Conservation (phyloP, 2,329 filamentous ascomycete genomes). For the Salinomyces thailandicus region DNA sequence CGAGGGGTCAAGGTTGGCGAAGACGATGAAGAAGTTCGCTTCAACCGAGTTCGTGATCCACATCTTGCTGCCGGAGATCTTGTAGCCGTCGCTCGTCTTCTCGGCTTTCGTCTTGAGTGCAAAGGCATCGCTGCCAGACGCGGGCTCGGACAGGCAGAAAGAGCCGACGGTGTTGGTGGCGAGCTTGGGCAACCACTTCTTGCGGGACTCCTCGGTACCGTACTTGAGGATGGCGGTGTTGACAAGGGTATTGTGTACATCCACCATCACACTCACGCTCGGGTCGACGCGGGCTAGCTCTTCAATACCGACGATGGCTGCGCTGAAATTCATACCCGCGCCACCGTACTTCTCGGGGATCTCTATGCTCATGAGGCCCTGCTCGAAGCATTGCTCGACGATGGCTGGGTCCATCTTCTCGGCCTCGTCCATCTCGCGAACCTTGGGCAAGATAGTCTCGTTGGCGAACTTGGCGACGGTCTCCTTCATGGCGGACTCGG, state of each 20-base stretch:
- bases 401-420: constrained; percentile 83
- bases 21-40: constrained; percentile 91
- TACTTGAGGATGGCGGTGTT: constrained; percentile 88
- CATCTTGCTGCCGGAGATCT: constrained; percentile 91
- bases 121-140: constrained; percentile 90
- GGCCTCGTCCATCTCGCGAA: constrained; percentile 93
- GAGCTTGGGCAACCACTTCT: constrained; percentile 78
- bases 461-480: constrained; percentile 82
- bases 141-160: constrained; percentile 29
- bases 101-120: constrained; percentile 84
- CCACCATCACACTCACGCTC: constrained; percentile 86
- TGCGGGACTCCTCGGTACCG: constrained; percentile 65
- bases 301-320: constrained; percentile 92
- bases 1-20: constrained; percentile 84
- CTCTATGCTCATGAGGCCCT: constrained; percentile 93
- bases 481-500: constrained; percentile 80
- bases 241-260: constrained; percentile 96
- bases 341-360: constrained; percentile 96
- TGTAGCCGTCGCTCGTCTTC: constrained; percentile 73
- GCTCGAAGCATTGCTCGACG: constrained; percentile 91
- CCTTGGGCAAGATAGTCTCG: constrained; percentile 80
- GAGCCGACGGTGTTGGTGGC: constrained; percentile 73
- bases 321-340: constrained; percentile 96
- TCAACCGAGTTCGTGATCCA: constrained; percentile 99
- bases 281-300: constrained; percentile 91